These are phyloP conservation scores for Dactylellina leptospora DNA, from an alignment of 2,329 filamentous ascomycete species.

Conservation along the genomic window DNA sequence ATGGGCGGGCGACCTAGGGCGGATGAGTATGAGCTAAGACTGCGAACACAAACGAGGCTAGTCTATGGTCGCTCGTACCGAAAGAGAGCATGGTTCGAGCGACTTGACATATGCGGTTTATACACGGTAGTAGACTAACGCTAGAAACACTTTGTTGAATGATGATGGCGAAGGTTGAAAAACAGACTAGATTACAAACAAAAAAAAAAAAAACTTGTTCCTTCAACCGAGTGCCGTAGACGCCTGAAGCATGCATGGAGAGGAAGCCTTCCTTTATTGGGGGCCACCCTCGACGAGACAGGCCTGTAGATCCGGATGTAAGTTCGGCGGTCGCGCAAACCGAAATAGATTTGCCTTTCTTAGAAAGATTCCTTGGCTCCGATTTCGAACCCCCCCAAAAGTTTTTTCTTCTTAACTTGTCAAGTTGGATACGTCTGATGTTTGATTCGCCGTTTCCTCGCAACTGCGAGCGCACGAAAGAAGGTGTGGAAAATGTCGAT, in stretches of 20 bases:
- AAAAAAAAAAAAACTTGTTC: not conserved
- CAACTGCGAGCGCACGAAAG: not conserved
- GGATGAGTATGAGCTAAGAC: not conserved
- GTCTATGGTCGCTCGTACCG: not conserved
- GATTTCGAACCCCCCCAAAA: not conserved
- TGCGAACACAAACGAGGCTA: not conserved
- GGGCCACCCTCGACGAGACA: not conserved
- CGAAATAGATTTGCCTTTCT: not conserved
- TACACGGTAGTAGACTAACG: not conserved
- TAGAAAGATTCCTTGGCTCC: not conserved
- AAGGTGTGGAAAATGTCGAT: not conserved
- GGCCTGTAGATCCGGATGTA: not conserved
- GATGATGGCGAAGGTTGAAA: no score
- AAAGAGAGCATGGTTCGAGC: not conserved
- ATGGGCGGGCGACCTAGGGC: not conserved
- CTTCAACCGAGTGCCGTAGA: not conserved
- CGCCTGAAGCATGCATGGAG: not conserved
- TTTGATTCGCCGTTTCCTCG: not conserved
- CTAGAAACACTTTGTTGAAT: no score
- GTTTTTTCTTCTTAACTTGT: not conserved
- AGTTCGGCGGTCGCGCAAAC: not conserved
- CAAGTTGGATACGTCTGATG: not conserved
- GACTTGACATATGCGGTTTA: not conserved
- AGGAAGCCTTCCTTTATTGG: not conserved
- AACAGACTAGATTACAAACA: no score